phyloP scores from a whole-genome alignment of 1,284 basidiomycete species.

The Baeospora myosura region DNA sequence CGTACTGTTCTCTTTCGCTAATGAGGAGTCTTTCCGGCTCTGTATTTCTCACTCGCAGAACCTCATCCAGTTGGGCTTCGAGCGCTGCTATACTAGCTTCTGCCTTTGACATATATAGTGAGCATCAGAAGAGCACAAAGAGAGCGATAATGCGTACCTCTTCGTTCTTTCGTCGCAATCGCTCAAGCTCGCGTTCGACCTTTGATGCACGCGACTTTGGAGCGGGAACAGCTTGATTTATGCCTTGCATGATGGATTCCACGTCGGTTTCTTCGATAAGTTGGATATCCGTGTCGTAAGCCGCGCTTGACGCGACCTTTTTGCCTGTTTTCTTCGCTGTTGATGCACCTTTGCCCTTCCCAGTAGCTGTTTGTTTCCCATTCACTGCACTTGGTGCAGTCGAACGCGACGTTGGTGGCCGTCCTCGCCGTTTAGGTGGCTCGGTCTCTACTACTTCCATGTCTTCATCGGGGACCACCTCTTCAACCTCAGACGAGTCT shows the following conservation, averaged over 20 bases:
- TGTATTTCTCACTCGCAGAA: slow-evolving; percentile 47
- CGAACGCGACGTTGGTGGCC: neutral
- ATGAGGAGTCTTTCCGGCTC: slow-evolving; percentile 53
- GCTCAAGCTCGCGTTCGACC: slow-evolving; percentile 2
- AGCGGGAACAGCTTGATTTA: neutral
- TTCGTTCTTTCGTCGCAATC: slow-evolving; percentile 21
- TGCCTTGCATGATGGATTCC: neutral
- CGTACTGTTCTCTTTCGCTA: slow-evolving; percentile 39
- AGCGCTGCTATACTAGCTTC: slow-evolving; percentile 41
- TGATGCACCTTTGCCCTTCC: slow-evolving; percentile 23
- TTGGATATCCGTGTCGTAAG: slow-evolving; percentile 14
- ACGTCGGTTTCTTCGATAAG: neutral
- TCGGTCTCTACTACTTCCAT: neutral
- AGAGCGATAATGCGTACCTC: slow-evolving; percentile 17
- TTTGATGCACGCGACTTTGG: neutral
- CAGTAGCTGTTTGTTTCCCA: slow-evolving; percentile 21
- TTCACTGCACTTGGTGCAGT: slow-evolving; percentile 9
- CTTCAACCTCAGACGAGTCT: slow-evolving; percentile 2
- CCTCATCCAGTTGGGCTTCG: slow-evolving; percentile 47
- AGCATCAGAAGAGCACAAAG: slow-evolving; percentile 3
- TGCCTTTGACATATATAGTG: slow-evolving; percentile 23
- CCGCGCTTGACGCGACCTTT: slow-evolving; percentile 1
- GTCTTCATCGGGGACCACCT: slow-evolving; percentile 2
- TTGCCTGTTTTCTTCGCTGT: slow-evolving; percentile 10
- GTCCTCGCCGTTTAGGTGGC: neutral